Evolutionary conservation across 441 rosid genomes (phyloP).

Genomic region (Lagerstroemia fauriei): DNA sequence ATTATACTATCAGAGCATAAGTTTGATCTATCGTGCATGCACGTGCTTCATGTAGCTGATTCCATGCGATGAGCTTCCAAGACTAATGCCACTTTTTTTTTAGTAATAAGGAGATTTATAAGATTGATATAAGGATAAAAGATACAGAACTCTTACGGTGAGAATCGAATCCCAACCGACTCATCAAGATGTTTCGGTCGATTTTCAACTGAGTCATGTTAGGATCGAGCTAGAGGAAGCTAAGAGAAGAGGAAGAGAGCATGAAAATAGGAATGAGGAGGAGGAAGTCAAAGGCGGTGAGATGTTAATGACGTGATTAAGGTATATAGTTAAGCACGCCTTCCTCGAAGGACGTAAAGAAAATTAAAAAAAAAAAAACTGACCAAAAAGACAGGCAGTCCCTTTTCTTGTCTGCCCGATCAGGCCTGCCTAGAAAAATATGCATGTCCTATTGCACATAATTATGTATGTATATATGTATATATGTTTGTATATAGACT

Average conservation of each 20-base stretch:
- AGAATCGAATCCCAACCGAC: too few relatives aligned
- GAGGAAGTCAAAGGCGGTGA: background rate
- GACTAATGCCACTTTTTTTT: too few relatives aligned
- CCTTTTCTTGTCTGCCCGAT: background rate
- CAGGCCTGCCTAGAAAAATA: constrained; percentile 3
- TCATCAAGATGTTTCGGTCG: background rate
- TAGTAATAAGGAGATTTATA: too few relatives aligned
- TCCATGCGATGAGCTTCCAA: too few relatives aligned
- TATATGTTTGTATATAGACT: background rate
- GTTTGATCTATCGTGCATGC: too few relatives aligned
- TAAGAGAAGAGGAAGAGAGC: background rate
- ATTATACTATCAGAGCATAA: too few relatives aligned
- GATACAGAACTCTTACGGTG: too few relatives aligned
- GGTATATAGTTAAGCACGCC: background rate
- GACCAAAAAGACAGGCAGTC: background rate
- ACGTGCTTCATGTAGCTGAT: too few relatives aligned
- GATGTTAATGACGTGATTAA: background rate
- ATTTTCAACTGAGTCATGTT: too few relatives aligned
- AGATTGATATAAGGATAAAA: too few relatives aligned
- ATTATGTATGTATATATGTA: background rate
- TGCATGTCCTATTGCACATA: background rate
- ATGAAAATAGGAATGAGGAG: background rate
- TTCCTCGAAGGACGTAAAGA: background rate
- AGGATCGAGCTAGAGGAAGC: too few relatives aligned
- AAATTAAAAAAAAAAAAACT: background rate